Evolutionary conservation across 2,329 filamentous ascomycete species (phyloP).

Genomic region (Macrophomina tecta): DNA sequence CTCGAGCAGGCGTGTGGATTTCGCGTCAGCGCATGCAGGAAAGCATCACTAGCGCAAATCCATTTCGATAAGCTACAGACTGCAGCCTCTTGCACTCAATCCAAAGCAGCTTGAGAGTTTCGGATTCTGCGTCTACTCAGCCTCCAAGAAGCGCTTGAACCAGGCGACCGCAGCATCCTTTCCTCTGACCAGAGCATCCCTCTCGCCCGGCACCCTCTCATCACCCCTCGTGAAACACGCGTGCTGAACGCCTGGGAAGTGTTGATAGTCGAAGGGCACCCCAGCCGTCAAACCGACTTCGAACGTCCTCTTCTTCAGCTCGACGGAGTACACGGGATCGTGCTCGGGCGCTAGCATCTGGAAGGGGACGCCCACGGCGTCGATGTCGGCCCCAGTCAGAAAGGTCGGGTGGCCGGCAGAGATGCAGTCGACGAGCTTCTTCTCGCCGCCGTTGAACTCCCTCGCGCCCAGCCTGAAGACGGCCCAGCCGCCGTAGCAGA

Average conservation of each 20-base stretch:
- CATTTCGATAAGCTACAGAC: too few relatives aligned
- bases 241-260: constrained; percentile 59
- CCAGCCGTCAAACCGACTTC: constrained; percentile 46
- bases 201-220: constrained; percentile 31
- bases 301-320: constrained; percentile 55
- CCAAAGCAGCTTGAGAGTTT: too few relatives aligned
- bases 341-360: constrained; percentile 60
- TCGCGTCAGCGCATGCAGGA: too few relatives aligned
- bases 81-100: too few relatives aligned
- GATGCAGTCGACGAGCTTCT: neutral
- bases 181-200: too few relatives aligned
- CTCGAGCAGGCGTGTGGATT: too few relatives aligned
- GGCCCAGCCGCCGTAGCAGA: neutral
- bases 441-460: neutral
- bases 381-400: constrained; percentile 21
- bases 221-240: constrained; percentile 54
- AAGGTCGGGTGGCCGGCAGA: neutral
- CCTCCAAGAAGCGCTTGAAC: too few relatives aligned
- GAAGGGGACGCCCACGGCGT: constrained; percentile 54
- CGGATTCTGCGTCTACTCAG: too few relatives aligned
- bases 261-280: constrained; percentile 57
- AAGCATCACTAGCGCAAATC: too few relatives aligned
- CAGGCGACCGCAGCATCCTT: too few relatives aligned
- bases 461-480: neutral
- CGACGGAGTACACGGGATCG: constrained; percentile 51